These are phyloP conservation scores for Boletus insuetus DNA, from an alignment of 768 basidiomycete genomes.

Conservation along the genomic window DNA sequence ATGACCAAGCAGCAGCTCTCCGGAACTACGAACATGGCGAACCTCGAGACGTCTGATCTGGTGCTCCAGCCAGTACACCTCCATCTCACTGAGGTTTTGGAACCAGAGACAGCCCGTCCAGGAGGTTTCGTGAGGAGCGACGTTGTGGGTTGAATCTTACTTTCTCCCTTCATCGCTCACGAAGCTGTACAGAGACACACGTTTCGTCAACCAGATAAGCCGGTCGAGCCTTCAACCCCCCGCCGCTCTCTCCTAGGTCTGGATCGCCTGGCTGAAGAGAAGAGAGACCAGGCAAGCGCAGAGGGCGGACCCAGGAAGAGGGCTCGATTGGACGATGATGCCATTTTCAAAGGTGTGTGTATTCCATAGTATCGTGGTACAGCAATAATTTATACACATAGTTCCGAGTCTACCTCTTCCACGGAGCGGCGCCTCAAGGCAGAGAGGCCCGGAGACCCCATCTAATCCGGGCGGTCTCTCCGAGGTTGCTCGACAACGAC, in stretches of 20 bases:
- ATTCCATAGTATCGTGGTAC: not conserved
- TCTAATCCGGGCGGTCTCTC: conserved; percentile 91
- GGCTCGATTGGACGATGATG: conserved; percentile 55
- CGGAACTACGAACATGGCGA: too few relatives aligned
- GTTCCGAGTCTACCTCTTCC: conserved; percentile 75
- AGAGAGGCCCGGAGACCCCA: conserved; percentile 86
- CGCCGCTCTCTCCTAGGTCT: conserved; percentile 81
- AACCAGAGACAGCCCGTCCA: conserved; percentile 71
- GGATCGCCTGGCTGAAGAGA: conserved; percentile 86
- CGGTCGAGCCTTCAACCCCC: conserved; percentile 74
- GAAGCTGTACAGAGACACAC: conserved; percentile 59
- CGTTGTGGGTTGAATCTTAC: conserved; percentile 40
- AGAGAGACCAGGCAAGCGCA: conserved; percentile 57
- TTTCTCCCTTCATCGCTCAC: not conserved
- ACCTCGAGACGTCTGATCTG: conserved; percentile 43
- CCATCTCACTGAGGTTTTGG: conserved; percentile 77
- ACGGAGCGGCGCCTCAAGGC: conserved; percentile 56
- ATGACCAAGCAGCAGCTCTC: too few relatives aligned
- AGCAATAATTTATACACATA: conserved; percentile 27
- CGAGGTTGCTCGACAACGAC: conserved; percentile 59
- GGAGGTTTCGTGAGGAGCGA: conserved; percentile 78
- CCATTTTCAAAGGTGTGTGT: conserved; percentile 81
- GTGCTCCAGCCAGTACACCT: conserved; percentile 50
- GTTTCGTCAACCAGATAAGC: conserved; percentile 73
- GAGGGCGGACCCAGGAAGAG: conserved; percentile 59